These are phyloP conservation scores for Moesziomyces sp. DNA, from an alignment of 1,284 basidiomycete species.

Conservation along the genomic window DNA sequence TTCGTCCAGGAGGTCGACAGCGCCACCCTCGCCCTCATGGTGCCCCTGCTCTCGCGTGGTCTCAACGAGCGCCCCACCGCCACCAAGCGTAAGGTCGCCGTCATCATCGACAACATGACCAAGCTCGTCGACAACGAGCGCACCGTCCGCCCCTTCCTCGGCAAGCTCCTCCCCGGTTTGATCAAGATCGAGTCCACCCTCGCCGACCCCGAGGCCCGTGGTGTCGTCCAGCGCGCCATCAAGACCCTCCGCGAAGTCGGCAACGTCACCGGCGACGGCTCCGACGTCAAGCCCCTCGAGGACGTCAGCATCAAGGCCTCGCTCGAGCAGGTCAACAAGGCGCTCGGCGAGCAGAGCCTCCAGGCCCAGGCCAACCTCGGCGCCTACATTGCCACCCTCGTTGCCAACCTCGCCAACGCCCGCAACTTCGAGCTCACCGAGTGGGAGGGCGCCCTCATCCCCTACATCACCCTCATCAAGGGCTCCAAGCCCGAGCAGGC, in stretches of 20 bases:
- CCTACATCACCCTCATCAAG: slow-evolving; percentile 66
- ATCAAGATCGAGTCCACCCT: slow-evolving; percentile 68
- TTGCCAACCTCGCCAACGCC: slow-evolving; percentile 66
- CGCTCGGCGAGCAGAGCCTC: slow-evolving; percentile 56
- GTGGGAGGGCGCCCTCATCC: slow-evolving; percentile 64
- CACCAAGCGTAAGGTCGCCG: slow-evolving; percentile 68
- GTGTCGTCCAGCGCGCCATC: slow-evolving; percentile 67
- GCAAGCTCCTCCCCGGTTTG: slow-evolving; percentile 67
- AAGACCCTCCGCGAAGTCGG: slow-evolving; percentile 65
- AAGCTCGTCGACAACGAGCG: slow-evolving; percentile 69
- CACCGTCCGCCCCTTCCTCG: slow-evolving; percentile 67
- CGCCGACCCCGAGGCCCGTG: slow-evolving; percentile 67
- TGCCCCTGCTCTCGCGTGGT: slow-evolving; percentile 95
- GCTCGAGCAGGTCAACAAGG: slow-evolving; percentile 56
- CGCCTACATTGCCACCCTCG: slow-evolving; percentile 61
- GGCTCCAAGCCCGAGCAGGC: slow-evolving; percentile 58
- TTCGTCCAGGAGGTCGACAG: slow-evolving; percentile 99
- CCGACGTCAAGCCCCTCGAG: slow-evolving; percentile 65
- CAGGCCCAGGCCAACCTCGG: slow-evolving; percentile 53
- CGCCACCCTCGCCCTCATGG: slow-evolving; percentile 98
- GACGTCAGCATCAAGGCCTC: slow-evolving; percentile 60
- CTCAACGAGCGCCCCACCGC: slow-evolving; percentile 71
- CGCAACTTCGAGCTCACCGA: slow-evolving; percentile 67
- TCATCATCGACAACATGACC: slow-evolving; percentile 68
- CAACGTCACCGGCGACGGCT: slow-evolving; percentile 65